These are phyloP conservation scores for Candida tetrigidarum DNA, from an alignment of 1,139 yeast species.

Conservation along the genomic window DNA sequence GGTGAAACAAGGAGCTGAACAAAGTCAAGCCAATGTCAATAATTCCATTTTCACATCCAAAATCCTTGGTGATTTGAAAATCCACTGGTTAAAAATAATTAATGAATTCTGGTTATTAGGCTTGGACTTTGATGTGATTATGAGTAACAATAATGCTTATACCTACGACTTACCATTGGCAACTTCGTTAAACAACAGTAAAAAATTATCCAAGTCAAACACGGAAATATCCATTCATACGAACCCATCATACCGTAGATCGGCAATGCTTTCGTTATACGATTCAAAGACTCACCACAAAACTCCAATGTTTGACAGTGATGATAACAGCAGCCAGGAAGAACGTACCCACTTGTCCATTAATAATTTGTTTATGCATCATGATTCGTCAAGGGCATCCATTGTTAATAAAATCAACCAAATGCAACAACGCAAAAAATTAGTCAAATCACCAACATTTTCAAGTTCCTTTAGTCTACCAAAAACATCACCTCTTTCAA, in stretches of 20 bases:
- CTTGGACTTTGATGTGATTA: constrained; percentile 27
- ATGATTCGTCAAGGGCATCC: constrained; percentile 43
- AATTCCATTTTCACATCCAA: constrained; percentile 40
- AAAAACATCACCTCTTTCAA: constrained; percentile 7
- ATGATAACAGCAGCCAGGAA: constrained; percentile 25
- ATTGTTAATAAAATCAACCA: constrained; percentile 36
- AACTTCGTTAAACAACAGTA: constrained; percentile 23
- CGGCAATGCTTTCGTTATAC: constrained; percentile 58
- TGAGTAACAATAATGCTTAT: constrained; percentile 22
- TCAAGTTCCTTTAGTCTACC: constrained; percentile 9
- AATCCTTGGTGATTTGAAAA: constrained; percentile 47
- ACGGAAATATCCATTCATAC: constrained; percentile 48
- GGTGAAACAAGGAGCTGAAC: not conserved
- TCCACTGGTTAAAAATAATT: constrained; percentile 42
- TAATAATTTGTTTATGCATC: constrained; percentile 43
- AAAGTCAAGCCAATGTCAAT: constrained; percentile 12
- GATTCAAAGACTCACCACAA: constrained; percentile 44
- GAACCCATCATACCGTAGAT: constrained; percentile 57
- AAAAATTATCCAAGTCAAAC: constrained; percentile 33
- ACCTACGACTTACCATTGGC: constrained; percentile 33
- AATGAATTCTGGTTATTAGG: constrained; percentile 39
- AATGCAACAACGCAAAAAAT: constrained; percentile 20
- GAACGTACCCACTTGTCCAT: constrained; percentile 48
- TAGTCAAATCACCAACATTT: constrained; percentile 14
- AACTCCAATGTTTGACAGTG: constrained; percentile 41